These are phyloP conservation scores for Filobasidium floriforme DNA, from an alignment of 768 basidiomycete genomes.

Conservation along the genomic window DNA sequence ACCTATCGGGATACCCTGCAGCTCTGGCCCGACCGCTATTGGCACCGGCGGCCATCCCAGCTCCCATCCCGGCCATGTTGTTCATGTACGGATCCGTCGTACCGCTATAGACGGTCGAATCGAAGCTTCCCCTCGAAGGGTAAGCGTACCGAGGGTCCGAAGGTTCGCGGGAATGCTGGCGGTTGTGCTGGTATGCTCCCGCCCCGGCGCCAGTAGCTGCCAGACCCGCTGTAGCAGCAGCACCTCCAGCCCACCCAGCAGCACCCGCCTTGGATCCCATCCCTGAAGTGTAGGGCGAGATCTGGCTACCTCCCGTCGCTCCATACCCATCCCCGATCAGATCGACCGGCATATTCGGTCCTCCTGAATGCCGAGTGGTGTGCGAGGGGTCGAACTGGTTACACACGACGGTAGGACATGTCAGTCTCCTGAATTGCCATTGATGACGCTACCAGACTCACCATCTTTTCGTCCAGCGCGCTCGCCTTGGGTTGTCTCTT, in stretches of 20 bases:
- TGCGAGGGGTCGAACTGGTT: conserved; percentile 4
- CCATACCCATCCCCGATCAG: neutral
- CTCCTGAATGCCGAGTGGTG: neutral
- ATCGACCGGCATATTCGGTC: conserved; percentile 4
- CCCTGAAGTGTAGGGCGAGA: neutral
- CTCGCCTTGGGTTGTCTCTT: conserved; percentile 31
- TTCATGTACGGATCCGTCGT: neutral
- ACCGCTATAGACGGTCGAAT: neutral
- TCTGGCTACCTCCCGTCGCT: neutral
- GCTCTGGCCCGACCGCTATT: neutral
- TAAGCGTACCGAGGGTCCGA: neutral
- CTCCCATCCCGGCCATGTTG: conserved; percentile 4
- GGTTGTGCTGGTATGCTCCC: conserved; percentile 1
- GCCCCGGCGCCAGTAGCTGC: neutral
- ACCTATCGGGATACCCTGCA: neutral
- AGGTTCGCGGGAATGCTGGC: neutral
- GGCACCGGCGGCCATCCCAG: neutral
- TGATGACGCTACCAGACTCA: conserved; percentile 22
- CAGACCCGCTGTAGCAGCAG: neutral
- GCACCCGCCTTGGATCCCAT: neutral
- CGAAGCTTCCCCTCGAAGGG: neutral
- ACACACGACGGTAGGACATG: neutral
- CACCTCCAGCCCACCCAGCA: neutral
- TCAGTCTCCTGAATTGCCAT: neutral
- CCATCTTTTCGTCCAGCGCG: conserved; percentile 45